Base-by-base conservation (phyloP, 2,329 filamentous ascomycete species). In the Claviceps quebecensis region DNA sequence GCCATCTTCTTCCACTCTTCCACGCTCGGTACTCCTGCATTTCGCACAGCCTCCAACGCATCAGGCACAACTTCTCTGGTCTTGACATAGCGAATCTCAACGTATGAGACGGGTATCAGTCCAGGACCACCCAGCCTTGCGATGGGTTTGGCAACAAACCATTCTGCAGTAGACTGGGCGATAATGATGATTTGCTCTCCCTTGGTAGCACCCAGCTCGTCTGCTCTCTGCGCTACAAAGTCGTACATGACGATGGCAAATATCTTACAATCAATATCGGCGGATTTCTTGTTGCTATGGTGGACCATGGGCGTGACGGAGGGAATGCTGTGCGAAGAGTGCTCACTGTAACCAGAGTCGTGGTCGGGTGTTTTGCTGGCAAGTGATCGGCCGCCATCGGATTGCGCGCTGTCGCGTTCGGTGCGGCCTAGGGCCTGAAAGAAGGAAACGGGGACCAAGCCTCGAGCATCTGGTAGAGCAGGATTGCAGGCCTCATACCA, bases 1-100 rank as follows among this genome's bases (percentile, higher is more conserved):
- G 93, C 90, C 88, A 96, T 96, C 71, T 94, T 95, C 74, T 98
- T 98, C 93, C 93, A 98, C 62, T 98, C 93, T 64, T 98, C 93
- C 3, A 98, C 93, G 61, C 84, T 85, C 13, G 93, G 93, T 7
- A 98, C 90, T 19, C 91, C 90, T 1, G 93, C 93, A 59, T 84
- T 83, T 60, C 81, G 80, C 52, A 98, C 87, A 1, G 93, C 91
- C 34, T 90, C 90, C 26, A 86, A 75, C 0, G 91, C 81, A 65
- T 97, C 88, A 17, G 78, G 67, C 1, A 96, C 88, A 0, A 90
- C 78, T 58, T 86, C 80, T 48, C 91, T 89, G 1, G 87, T 89
- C 5, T 82, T 80, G 85, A 96, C 95, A 66, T 97, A 93, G 65
- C 88, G 79, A 59, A 98, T 91, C 69, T 98, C 89, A 59, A 98